A percentile compares a stretch with the other conserved stretches of the same genome.
Evolutionary conservation across 148 eudicot species (phyloP).

Genomic region (Rhododendron griersonianum): DNA sequence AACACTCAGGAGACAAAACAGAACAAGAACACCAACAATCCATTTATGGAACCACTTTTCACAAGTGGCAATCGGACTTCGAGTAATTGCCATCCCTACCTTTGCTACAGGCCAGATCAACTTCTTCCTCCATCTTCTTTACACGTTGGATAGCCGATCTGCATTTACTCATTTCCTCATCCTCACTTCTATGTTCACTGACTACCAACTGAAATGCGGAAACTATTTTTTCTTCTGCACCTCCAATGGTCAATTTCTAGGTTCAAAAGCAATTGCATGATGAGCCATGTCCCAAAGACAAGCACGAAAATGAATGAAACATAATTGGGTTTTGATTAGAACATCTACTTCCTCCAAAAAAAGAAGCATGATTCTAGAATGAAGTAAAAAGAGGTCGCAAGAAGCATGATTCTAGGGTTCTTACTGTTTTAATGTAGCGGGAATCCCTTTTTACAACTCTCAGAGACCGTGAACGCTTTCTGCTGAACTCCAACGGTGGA

Average conservation of each 20-base stretch:
- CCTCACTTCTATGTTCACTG: conserved; percentile 64
- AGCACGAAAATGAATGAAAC: background rate
- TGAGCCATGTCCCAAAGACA: background rate
- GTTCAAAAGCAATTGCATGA: conserved; percentile 10
- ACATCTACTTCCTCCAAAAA: background rate
- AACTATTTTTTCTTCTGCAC: conserved; percentile 77
- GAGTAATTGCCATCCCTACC: conserved; percentile 36
- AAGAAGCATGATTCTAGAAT: background rate
- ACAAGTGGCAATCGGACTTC: background rate
- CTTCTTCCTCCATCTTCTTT: conserved; percentile 80
- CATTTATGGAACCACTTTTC: background rate
- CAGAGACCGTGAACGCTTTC: conserved; percentile 77
- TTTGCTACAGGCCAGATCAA: conserved; percentile 62
- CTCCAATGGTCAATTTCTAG: conserved; percentile 83
- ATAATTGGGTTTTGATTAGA: background rate
- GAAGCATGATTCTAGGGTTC: conserved; percentile 10
- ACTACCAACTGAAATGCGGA: conserved; percentile 72
- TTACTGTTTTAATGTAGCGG: conserved; percentile 79
- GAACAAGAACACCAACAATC: background rate
- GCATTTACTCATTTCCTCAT: conserved; percentile 69
- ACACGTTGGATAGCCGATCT: conserved; percentile 66
- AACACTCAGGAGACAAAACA: background rate
- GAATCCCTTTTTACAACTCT: conserved; percentile 76
- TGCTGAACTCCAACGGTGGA: conserved; percentile 73
- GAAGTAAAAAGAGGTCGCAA: background rate